Evolutionary conservation across 345 rosid species (phyloP), one percentile per base, ranked within the genome.

Genomic region (Reutealis trisperma): DNA sequence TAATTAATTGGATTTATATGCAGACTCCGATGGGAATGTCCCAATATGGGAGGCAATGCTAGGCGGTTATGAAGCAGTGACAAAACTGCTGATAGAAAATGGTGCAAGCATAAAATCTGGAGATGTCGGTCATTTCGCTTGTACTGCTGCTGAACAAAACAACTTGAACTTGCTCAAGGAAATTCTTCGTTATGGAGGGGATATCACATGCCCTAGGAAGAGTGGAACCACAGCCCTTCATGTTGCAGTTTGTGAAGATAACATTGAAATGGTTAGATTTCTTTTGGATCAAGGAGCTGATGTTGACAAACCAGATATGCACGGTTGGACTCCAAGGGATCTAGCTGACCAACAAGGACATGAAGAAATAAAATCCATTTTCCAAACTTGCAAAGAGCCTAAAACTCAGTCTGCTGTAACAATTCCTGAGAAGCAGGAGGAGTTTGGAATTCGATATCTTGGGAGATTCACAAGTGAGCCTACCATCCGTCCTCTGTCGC

Each of bases 31-130:
- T 84, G 97, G 98, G 52, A 91, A 73, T 61, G 89, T 94, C 27
- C 92, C 98, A 0, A 74, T 94, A 45, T 94, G 97, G 98, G 98
- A 93, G 79, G 98, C 98, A 72, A 79, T 94, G 62, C 45, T 76
- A 70, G 95, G 93, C 60, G 74, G 83, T 72, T 94, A 93, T 65
- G 71, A 87, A 44, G 68, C 72, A 1, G 85, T 88, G 64, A 72
- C 83, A 11, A 87, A 88, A 71, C 85, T 89, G 45, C 87, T 94
- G 0, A 60, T 78, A 3, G 91, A 93, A 55, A 94, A 90, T 47
- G 94, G 95, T 0, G 98, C 95, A 32, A 82, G 22, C 15, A 4
- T 94, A 65, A 76, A 83, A 69, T 41, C 81, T 1, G 97, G 91
- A 15, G 86, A 89, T 60, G 92, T 89, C 37, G 86, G 90, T 49